Conservation (phyloP, 164 flowering plant genomes). For the Liquidambar formosana region DNA sequence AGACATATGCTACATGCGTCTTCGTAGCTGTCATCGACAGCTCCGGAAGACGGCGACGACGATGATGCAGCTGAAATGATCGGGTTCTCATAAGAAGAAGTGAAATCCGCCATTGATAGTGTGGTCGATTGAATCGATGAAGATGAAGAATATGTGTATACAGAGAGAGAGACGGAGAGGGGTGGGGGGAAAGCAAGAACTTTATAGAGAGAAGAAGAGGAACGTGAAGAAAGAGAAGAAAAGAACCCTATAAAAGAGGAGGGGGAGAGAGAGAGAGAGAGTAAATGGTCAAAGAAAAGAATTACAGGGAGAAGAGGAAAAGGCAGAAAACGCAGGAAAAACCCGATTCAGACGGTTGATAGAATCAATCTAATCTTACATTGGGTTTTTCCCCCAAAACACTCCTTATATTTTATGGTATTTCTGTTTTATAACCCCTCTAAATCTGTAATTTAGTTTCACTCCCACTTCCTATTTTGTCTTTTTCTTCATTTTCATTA, state of each 20-base stretch:
- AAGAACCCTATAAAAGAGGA: conserved; percentile 13
- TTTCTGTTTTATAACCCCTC: neutral
- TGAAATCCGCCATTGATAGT: conserved; percentile 25
- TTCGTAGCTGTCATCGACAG: conserved; percentile 30
- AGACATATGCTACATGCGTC: conserved; percentile 72
- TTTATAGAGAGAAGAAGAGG: neutral
- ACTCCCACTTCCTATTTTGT: no score
- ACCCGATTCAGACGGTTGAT: conserved; percentile 36
- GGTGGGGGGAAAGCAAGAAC: conserved; percentile 5
- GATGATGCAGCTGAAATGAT: conserved; percentile 9
- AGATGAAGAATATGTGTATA: neutral
- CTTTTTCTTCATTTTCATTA: no score
- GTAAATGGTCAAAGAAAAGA: conserved; percentile 37
- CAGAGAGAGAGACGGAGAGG: no score
- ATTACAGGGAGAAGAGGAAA: conserved; percentile 16
- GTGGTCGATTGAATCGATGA: neutral
- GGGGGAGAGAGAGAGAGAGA: conserved; percentile 14
- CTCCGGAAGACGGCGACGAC: conserved; percentile 10
- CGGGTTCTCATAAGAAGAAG: conserved; percentile 16
- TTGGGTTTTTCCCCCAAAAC: neutral
- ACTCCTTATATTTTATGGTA: neutral
- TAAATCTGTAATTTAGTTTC: no score
- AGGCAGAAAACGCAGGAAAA: conserved; percentile 15
- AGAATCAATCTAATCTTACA: conserved; percentile 10
- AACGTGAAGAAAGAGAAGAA: conserved; percentile 6